phyloP scores from a whole-genome alignment of 176 grass and related monocot genomes.

The Ampelocalamus luodianensis region DNA sequence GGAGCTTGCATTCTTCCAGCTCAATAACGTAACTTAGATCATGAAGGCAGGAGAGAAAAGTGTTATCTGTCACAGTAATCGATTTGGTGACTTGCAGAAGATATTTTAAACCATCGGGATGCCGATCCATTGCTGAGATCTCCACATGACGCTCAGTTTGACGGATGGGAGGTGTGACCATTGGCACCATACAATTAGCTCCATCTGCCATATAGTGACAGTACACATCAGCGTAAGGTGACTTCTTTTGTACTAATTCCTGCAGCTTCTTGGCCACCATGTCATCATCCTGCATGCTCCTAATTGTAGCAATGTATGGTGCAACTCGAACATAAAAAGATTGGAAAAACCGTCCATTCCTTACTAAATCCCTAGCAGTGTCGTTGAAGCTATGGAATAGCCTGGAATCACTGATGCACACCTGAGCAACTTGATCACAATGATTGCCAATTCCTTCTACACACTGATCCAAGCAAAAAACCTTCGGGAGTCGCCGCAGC shows the following conservation, averaged over 20 bases:
- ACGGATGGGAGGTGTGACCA: too few relatives aligned
- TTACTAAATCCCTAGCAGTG: rapidly evolving
- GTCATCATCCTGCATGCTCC: not conserved
- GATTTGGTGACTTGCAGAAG: not conserved
- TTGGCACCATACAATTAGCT: not conserved
- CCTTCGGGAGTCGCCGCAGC: not conserved
- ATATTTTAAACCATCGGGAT: rapidly evolving
- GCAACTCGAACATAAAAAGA: conserved; percentile 14
- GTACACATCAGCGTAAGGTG: not conserved
- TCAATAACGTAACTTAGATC: rapidly evolving
- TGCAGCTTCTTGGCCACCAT: not conserved
- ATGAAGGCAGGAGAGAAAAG: rapidly evolving
- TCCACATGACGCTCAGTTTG: not conserved
- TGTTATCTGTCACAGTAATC: not conserved
- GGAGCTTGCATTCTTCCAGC: conserved; percentile 18
- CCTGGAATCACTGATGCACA: not conserved
- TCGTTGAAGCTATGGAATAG: not conserved
- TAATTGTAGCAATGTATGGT: not conserved
- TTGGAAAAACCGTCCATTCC: rapidly evolving
- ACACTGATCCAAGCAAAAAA: conserved; percentile 15
- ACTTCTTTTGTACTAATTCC: not conserved
- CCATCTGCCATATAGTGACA: rapidly evolving
- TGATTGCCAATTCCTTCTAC: not conserved
- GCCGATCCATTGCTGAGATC: not conserved
- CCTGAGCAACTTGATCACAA: not conserved